Percentiles rank a stretch among this genome's conserved stretches.
Evolutionary conservation across 2,329 filamentous ascomycete species (phyloP).

Genomic region (Didymella pinodella): DNA sequence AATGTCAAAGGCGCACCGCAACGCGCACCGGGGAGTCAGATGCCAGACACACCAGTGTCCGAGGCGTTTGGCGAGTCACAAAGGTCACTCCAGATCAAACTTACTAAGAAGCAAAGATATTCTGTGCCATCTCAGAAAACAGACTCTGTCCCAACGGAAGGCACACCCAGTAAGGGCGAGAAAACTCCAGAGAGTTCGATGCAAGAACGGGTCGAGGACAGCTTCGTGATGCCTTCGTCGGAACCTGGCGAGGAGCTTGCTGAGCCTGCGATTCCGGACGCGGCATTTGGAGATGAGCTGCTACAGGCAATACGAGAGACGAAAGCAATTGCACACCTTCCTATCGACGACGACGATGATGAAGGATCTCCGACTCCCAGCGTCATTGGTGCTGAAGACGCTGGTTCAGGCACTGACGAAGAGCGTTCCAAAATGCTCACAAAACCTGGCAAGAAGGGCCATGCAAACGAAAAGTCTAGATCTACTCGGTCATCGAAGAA

Average conservation of each 20-base stretch:
- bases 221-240: constrained; percentile 34
- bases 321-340: constrained; percentile 66
- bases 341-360: constrained; percentile 53
- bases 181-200: constrained; percentile 10
- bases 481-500: constrained; percentile 25
- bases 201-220: constrained; percentile 41
- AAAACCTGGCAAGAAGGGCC: constrained; percentile 20
- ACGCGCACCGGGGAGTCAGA: constrained; percentile 5
- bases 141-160: constrained; percentile 50
- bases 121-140: constrained; percentile 45
- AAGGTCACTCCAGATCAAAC: constrained; percentile 61
- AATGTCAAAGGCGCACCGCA: constrained; percentile 61
- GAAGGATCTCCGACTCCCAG: constrained; percentile 36
- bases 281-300: constrained; percentile 61
- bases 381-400: constrained; percentile 31
- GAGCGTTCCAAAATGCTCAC: constrained; percentile 24
- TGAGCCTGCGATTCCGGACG: constrained; percentile 20
- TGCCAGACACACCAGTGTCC: neutral
- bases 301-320: constrained; percentile 70
- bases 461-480: constrained; percentile 1
- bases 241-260: constrained; percentile 4
- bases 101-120: constrained; percentile 52
- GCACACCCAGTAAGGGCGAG: constrained; percentile 32
- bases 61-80: constrained; percentile 30
- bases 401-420: constrained; percentile 32